Percentiles rank a stretch among this genome's conserved stretches.
Evolutionary conservation across 495 filamentous ascomycete species (phyloP).

Genomic region (Acidiella bohemica): DNA sequence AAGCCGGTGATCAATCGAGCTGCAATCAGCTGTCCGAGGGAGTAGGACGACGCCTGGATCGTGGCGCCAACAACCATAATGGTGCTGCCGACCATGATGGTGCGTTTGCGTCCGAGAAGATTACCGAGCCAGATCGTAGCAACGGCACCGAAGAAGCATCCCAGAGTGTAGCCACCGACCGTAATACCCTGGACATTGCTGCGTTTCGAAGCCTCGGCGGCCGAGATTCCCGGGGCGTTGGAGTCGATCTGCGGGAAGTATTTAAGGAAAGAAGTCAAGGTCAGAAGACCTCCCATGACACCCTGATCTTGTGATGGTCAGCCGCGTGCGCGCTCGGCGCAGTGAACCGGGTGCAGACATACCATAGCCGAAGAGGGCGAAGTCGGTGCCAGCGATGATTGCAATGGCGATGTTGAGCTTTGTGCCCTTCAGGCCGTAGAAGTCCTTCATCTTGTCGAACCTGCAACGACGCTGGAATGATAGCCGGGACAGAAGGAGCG

Average conservation of each 20-base stretch:
- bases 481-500: neutral
- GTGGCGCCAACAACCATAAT: constrained; percentile 51
- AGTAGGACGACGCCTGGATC: constrained; percentile 49
- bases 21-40: constrained; percentile 48
- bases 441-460: constrained; percentile 16
- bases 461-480: neutral
- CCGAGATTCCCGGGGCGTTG: constrained; percentile 20
- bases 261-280: constrained; percentile 21
- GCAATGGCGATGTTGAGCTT: constrained; percentile 55
- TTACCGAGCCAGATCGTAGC: constrained; percentile 59
- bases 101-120: constrained; percentile 52
- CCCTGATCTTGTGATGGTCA: constrained; percentile 9
- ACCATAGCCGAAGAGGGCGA: constrained; percentile 32
- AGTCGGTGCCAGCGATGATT: constrained; percentile 56
- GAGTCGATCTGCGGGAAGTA: constrained; percentile 26
- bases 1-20: constrained; percentile 55
- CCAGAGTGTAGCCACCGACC: constrained; percentile 55
- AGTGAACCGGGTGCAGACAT: neutral
- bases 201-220: constrained; percentile 16
- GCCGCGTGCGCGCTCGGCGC: neutral
- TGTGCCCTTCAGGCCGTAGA: constrained; percentile 51
- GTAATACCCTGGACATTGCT: constrained; percentile 34
- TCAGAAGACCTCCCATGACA: constrained; percentile 27
- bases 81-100: constrained; percentile 48
- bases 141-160: constrained; percentile 60